These are phyloP conservation scores for Lactuca saligna DNA, from an alignment of 129 eudicot species.

Conservation along the genomic window DNA sequence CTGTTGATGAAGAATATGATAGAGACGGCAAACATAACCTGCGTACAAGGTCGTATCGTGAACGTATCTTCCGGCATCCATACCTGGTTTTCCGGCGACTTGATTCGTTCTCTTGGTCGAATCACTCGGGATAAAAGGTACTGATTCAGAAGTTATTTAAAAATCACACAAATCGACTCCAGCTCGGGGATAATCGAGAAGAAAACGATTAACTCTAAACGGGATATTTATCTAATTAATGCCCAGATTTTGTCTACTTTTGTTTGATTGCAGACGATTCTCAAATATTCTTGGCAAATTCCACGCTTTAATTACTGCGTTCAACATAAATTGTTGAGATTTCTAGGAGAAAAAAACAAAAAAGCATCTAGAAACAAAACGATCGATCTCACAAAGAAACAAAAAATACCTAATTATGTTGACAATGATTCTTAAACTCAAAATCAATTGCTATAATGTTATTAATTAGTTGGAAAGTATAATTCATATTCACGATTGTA, in stretches of 20 bases:
- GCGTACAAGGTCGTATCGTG: constrained; percentile 86
- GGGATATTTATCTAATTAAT: neutral
- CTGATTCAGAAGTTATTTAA: neutral
- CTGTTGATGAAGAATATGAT: constrained; percentile 67
- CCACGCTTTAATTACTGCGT: constrained; percentile 1
- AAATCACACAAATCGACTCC: neutral
- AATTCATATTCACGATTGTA: too few species aligned
- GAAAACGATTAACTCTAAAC: neutral
- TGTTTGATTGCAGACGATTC: constrained; percentile 7
- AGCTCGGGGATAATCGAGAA: neutral
- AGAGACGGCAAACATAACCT: constrained; percentile 56
- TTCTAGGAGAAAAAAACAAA: neutral
- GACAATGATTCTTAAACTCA: neutral
- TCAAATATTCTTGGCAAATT: constrained; percentile 14
- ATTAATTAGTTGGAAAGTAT: neutral
- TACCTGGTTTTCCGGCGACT: constrained; percentile 87
- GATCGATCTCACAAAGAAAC: neutral
- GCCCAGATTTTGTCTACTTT: constrained; percentile 14
- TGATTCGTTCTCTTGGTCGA: constrained; percentile 51
- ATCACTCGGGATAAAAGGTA: constrained; percentile 65
- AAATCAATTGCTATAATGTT: neutral
- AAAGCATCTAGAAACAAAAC: constrained; percentile 2
- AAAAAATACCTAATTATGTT: neutral
- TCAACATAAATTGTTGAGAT: neutral
- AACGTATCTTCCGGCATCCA: constrained; percentile 83